phyloP scores from a whole-genome alignment of 345 rosid species.

The Syzygium jambos region DNA sequence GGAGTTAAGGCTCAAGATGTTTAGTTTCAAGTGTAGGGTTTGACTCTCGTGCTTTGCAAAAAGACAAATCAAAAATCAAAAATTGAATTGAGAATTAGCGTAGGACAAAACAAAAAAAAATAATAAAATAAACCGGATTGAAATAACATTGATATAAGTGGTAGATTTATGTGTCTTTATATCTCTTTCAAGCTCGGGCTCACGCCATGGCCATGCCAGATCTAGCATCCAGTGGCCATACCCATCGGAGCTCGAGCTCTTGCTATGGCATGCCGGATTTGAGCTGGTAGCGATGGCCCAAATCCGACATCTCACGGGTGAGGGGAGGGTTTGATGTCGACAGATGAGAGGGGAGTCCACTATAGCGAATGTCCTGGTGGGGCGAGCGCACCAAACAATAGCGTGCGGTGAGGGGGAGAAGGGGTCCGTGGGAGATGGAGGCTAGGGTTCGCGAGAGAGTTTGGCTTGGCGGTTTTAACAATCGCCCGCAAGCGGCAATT shows the following conservation, averaged over 20 bases:
- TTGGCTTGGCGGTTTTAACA: background rate
- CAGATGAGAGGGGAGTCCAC: background rate
- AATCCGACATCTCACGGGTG: background rate
- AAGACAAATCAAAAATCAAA: too few species aligned
- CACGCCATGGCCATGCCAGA: background rate
- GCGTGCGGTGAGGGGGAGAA: background rate
- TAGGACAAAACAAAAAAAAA: too few species aligned
- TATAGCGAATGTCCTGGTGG: background rate
- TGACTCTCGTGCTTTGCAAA: accelerated
- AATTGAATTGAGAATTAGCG: too few species aligned
- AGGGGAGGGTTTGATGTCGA: background rate
- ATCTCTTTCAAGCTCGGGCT: background rate
- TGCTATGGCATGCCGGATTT: background rate
- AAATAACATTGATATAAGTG: background rate
- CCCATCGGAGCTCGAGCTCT: background rate
- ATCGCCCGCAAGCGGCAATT: background rate
- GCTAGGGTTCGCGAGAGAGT: background rate
- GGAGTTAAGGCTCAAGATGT: accelerated
- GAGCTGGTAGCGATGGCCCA: background rate
- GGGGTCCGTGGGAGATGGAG: background rate
- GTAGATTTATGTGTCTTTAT: background rate
- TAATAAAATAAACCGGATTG: background rate
- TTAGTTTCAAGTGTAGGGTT: too few species aligned
- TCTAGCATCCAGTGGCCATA: background rate
- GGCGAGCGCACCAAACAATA: background rate